phyloP scores from a whole-genome alignment of 129 eudicot genomes.

The Smallanthus sonchifolius region DNA sequence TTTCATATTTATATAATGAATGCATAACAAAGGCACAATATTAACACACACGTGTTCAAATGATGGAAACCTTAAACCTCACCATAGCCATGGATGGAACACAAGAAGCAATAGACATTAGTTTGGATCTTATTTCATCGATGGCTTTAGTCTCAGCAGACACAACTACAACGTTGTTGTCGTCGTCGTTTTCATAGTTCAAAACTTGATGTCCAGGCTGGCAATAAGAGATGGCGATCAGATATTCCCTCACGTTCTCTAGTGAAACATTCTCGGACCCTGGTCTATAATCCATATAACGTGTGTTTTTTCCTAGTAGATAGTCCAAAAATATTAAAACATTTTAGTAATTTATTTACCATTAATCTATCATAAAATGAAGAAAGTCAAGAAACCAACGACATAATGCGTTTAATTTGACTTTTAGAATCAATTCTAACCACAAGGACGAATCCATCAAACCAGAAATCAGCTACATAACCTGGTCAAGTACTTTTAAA shows the following conservation, averaged over 20 bases:
- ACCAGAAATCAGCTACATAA: too few species aligned
- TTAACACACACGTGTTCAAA: not conserved
- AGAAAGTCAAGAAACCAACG: not conserved
- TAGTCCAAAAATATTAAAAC: not conserved
- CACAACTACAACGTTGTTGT: not conserved
- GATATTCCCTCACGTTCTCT: not conserved
- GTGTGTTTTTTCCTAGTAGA: not conserved
- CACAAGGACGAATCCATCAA: too few species aligned
- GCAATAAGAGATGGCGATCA: conserved; percentile 1
- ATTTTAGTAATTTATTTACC: not conserved
- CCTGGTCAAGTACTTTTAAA: too few species aligned
- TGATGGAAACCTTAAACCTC: conserved; percentile 2
- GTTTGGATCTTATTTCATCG: not conserved
- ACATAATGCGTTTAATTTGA: not conserved
- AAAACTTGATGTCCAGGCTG: not conserved
- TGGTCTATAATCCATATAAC: not conserved
- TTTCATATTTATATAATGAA: not conserved
- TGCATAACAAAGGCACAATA: not conserved
- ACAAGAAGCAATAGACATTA: not conserved
- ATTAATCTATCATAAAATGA: not conserved
- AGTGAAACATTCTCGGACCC: not conserved
- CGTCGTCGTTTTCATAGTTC: not conserved
- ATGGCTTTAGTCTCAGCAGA: not conserved
- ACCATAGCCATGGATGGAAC: not conserved
- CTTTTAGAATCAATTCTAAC: not conserved